Conservation (phyloP, 305 asterid species). For the Fraxinus xanthoxyloides region DNA sequence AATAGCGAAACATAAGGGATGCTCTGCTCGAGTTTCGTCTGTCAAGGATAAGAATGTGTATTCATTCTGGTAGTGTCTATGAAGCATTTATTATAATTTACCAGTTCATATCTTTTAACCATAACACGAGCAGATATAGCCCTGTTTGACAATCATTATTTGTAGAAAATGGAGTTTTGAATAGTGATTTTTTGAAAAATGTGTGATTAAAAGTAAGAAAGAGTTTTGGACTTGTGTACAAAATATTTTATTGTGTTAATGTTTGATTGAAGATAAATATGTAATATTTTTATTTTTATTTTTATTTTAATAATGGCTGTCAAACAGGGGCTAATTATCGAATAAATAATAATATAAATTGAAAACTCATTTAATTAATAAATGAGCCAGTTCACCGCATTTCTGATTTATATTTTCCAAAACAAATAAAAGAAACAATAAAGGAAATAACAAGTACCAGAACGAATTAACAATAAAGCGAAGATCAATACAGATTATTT, state of each 20-base stretch:
- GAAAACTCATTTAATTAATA: neutral
- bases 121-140: too few species aligned
- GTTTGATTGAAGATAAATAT: neutral
- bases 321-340: neutral
- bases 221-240: neutral
- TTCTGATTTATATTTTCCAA: neutral
- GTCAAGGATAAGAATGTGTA: neutral
- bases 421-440: neutral
- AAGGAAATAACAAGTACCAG: neutral
- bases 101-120: neutral
- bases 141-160: too few species aligned
- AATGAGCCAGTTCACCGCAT: neutral
- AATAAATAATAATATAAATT: neutral
- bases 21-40: neutral
- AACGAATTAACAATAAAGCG: neutral
- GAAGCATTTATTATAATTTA: neutral
- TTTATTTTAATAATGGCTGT: neutral
- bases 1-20: neutral
- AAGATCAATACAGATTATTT: neutral
- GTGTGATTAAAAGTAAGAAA: too few species aligned
- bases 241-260: too few species aligned
- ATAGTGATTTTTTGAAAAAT: too few species aligned
- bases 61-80: neutral
- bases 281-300: neutral
- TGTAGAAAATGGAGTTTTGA: too few species aligned